Evolutionary conservation across 306 rosid species (phyloP).

Genomic region (Carpinus fangiana): DNA sequence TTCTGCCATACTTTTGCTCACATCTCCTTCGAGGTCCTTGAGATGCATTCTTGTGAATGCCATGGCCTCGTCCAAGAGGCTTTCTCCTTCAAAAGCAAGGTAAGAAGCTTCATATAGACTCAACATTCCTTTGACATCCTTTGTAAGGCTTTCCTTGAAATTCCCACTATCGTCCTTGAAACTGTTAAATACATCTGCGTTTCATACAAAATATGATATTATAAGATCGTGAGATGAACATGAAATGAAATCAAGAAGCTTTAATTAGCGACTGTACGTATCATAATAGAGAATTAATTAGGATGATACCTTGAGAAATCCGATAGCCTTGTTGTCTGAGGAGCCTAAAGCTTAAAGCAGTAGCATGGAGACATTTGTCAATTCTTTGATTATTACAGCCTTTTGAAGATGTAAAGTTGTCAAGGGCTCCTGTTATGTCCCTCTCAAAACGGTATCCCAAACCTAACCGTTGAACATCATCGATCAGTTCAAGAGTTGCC

Average conservation of each 20-base stretch:
- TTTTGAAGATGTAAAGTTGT: constrained; percentile 8
- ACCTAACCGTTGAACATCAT: constrained; percentile 39
- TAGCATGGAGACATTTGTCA: constrained; percentile 20
- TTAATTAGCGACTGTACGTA: no score
- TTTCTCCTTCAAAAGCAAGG: constrained; percentile 43
- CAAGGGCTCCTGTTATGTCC: constrained; percentile 37
- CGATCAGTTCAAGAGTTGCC: constrained; percentile 32
- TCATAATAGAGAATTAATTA: no score
- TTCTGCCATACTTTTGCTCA: background rate
- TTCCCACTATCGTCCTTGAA: constrained; percentile 24
- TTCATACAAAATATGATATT: background rate
- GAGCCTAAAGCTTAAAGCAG: constrained; percentile 48
- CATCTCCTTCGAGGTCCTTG: constrained; percentile 1
- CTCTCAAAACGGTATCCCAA: constrained; percentile 32
- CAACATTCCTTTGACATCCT: constrained; percentile 52
- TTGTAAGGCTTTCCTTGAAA: constrained; percentile 17
- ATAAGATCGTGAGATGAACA: background rate
- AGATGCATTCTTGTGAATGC: constrained; percentile 37
- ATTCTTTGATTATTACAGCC: background rate
- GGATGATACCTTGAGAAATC: constrained; percentile 36
- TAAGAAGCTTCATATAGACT: constrained; percentile 59
- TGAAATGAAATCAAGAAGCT: background rate
- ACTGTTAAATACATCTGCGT: constrained; percentile 46
- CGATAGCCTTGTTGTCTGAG: constrained; percentile 46
- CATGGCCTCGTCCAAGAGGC: constrained; percentile 51